Percentiles rank a stretch among this genome's conserved stretches.
phyloP scores from a whole-genome alignment of 1,284 basidiomycete genomes.

The Malassezia furfur region DNA sequence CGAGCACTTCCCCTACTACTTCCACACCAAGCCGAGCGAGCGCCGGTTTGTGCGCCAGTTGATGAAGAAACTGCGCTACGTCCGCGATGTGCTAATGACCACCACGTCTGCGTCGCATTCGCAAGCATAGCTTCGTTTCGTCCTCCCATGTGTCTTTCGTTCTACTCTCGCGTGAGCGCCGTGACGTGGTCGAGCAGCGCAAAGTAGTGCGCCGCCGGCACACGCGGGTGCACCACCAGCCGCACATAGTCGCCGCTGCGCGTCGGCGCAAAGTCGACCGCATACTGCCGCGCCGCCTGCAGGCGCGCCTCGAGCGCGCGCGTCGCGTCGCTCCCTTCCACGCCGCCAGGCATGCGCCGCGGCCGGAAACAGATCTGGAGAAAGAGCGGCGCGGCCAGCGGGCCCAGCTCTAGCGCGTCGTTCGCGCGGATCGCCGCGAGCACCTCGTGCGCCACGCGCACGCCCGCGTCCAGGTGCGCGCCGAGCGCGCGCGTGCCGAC shows the following conservation, averaged over 20 bases:
- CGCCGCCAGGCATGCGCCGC: conserved; percentile 6
- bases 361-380: conserved; percentile 43
- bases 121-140: neutral
- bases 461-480: conserved; percentile 35
- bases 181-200: conserved; percentile 29
- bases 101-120: conserved; percentile 6
- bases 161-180: conserved; percentile 2
- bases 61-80: conserved; percentile 25
- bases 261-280: conserved; percentile 41
- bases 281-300: conserved; percentile 24
- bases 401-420: conserved; percentile 34
- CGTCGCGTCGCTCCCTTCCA: conserved; percentile 16
- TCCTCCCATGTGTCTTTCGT: neutral
- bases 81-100: conserved; percentile 22
- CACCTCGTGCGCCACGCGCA: conserved; percentile 22
- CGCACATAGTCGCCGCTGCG: conserved; percentile 30
- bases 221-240: conserved; percentile 37
- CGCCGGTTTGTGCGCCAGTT: conserved; percentile 23
- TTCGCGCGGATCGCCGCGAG: conserved; percentile 21
- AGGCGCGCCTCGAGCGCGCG: conserved; percentile 20
- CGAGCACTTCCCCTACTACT: conserved; percentile 7
- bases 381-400: conserved; percentile 29
- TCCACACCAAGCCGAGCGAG: conserved; percentile 24
- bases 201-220: conserved; percentile 16
- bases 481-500: conserved; percentile 46